Base-by-base conservation (phyloP, 306 rosid genomes). In the Senna siamea region DNA sequence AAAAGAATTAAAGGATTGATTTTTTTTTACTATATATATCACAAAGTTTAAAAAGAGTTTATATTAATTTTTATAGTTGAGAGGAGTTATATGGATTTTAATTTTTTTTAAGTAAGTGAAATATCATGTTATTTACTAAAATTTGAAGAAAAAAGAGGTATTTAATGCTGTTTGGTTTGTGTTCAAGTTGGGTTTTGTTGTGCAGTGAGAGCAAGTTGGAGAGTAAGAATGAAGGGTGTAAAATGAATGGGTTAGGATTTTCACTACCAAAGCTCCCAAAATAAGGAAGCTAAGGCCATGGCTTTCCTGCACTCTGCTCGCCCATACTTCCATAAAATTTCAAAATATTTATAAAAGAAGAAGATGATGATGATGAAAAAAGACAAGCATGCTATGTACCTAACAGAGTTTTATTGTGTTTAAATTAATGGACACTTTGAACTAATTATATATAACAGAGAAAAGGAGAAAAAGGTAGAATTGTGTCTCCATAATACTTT, bases 261-360 rank as follows among this genome's bases (percentile, higher is more conserved):
- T 66, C 51, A 50, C 41, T 7, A n/a, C 60, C 76, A 78, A 12
- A 19, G 52, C 57, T 59, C 30, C 34, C 66, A 67, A 32, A 59
- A 72, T 46, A 50, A 79, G 82, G 46, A 50, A 18, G 38, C 18
- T 63, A 60, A 22, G 64, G 69, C 72, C 69, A 73, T 81, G 44
- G 55, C 61, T 64, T 13, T 17, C 22, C 13, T n/a, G 37, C 64
- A 70, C 47, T 56, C 10, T 70, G 70, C 30, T 56, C 13, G 26
- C 44, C 18, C 52, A 37, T 70, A 28, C 13, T 52, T 15, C 32
- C 44, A 50, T 70, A 71, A 35, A 13, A 22, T n/a, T n/a, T n/a
- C n/a, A n/a, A n/a, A n/a, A n/a, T n/a, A n/a, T n/a, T n/a, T n/a
- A n/a, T n/a, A 46, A 3, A 47, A 5, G 53, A 15, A 47, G 14